Base-by-base conservation (phyloP, 108 stramenopile genomes). In the Cyclotella baltica region DNA sequence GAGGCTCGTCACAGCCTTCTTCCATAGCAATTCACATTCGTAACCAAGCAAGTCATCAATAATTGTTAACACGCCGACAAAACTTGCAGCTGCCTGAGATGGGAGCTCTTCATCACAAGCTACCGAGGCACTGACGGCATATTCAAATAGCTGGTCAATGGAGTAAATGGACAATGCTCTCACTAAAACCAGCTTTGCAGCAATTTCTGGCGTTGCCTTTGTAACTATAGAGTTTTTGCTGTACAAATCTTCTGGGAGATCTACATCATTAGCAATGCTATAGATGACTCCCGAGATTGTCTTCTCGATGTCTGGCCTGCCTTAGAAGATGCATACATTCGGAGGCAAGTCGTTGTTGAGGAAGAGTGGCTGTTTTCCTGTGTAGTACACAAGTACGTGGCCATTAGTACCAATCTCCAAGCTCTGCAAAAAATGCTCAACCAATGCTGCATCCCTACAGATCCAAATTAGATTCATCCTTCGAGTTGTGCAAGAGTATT, bases 391-490 rank as follows among this genome's bases (percentile, higher is more conserved):
- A 3, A 79, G 43, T 0, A 50, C 33, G 30, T 72, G 67, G 5
- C 76, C 83, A 70, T 72, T 48, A 11, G 22, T 13, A 4, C 53
- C 66, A 20, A 83, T 74, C 53, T 79, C 65, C 9, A 78, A 46
- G n/a, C 67, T 75, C 3, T 64, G 50, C 6, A 83, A 30, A 51
- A 79, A 83, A 30, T 75, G 68, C 61, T 83, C 83, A 8, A 83
- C 58, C 8, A 83, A 37, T 13, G 66, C 77, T 37, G 83, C 70
- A 62, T 83, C 83, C 20, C 83, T 47, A 46, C 77, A 79, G 20
- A 83, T 77, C 83, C 83, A 83, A 16, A 83, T 57, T 28, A 83
- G 37, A 30, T 83, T 83, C 38, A 78, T 35, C 16, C 72, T 66
- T 31, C 83, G 73, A 35, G 43, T 58, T n/a, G 83, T 79, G 8